Conservation (phyloP, 1,284 basidiomycete genomes). For the Entoloma clypeatum region DNA sequence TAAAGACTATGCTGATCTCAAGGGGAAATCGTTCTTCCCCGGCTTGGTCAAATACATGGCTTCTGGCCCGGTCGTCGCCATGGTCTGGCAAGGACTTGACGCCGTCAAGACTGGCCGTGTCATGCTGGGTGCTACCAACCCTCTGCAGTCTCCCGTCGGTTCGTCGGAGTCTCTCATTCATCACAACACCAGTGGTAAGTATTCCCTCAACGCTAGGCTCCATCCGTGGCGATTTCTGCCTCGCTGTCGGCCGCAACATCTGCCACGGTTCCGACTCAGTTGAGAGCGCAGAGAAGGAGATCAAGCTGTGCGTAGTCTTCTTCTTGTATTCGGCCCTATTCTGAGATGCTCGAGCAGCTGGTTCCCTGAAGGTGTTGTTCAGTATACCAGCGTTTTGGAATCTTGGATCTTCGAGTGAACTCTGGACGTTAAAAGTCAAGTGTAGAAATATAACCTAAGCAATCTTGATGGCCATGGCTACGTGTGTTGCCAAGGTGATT, state of each 20-base stretch:
- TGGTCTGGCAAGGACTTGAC: constrained; percentile 97
- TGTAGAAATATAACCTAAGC: too few relatives aligned
- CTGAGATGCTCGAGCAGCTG: constrained; percentile 46
- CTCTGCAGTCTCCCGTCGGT: constrained; percentile 86
- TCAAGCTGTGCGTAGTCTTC: constrained; percentile 64
- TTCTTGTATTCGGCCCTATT: not conserved
- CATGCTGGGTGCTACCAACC: constrained; percentile 98
- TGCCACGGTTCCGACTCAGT: constrained; percentile 94
- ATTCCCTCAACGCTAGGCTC: constrained; percentile 47
- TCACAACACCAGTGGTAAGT: constrained; percentile 10
- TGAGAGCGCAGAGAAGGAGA: constrained; percentile 90
- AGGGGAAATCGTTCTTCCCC: constrained; percentile 89
- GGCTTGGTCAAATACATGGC: constrained; percentile 93
- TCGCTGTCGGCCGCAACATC: constrained; percentile 92
- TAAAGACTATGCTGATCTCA: constrained; percentile 92
- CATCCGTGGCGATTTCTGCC: constrained; percentile 91
- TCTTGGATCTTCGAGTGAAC: constrained; percentile 83
- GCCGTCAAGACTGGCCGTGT: constrained; percentile 94
- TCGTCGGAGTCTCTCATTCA: constrained; percentile 19
- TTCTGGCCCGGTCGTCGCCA: constrained; percentile 92
- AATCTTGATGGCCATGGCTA: too few relatives aligned
- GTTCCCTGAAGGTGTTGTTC: constrained; percentile 81
- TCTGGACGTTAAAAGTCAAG: constrained; percentile 19
- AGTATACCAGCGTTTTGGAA: constrained; percentile 70
- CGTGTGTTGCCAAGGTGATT: too few relatives aligned